Conservation (phyloP, 768 basidiomycete species). For the Ramaria sp. region DNA sequence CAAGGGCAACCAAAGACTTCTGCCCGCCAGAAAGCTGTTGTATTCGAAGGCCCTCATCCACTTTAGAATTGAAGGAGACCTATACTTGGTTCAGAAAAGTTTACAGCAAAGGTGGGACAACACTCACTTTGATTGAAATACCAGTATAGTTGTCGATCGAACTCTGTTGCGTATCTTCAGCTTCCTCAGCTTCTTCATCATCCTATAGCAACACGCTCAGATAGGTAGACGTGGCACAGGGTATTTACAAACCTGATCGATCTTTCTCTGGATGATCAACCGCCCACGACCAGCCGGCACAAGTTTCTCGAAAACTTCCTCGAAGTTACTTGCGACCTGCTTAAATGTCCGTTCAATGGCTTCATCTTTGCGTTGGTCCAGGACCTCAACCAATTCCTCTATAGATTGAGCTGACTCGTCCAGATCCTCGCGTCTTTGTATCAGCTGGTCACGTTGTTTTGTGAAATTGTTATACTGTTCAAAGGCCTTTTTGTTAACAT, state of each 20-base stretch:
- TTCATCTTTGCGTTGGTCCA: conserved; percentile 96
- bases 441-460: conserved; percentile 88
- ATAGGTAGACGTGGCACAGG: too few species aligned
- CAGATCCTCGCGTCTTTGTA: conserved; percentile 80
- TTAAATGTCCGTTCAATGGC: conserved; percentile 98
- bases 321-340: conserved; percentile 94
- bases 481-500: conserved; percentile 99
- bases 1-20: conserved; percentile 92
- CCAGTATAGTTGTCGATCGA: conserved; percentile 92
- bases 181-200: conserved; percentile 64
- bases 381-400: conserved; percentile 82
- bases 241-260: conserved; percentile 55
- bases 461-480: conserved; percentile 98
- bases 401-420: conserved; percentile 86
- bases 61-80: conserved; percentile 99
- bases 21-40: conserved; percentile 97
- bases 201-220: conserved; percentile 33
- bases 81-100: conserved; percentile 19
- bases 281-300: conserved; percentile 90
- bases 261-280: conserved; percentile 84
- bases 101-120: background rate
- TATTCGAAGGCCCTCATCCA: conserved; percentile 91
- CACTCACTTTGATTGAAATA: conserved; percentile 78
- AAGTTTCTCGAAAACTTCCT: conserved; percentile 91
- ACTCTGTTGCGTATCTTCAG: conserved; percentile 61